phyloP scores from a whole-genome alignment of 1,284 basidiomycete genomes.

The Cutaneotrichosporon dermatis region DNA sequence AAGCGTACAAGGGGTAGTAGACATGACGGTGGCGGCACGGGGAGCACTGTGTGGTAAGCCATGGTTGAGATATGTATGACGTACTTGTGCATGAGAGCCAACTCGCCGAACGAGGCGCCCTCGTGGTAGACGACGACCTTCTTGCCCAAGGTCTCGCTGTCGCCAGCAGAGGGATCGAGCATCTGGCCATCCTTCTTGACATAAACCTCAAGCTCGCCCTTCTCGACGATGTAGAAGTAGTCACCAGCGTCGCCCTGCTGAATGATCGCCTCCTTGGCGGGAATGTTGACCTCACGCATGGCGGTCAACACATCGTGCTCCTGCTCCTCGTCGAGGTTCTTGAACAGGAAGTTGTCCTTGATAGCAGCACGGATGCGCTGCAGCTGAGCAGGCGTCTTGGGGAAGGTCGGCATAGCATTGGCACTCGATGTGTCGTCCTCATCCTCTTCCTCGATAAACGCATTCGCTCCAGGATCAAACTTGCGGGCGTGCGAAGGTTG shows the following conservation, averaged over 20 bases:
- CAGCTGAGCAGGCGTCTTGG: conserved; percentile 80
- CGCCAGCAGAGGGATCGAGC: conserved; percentile 56
- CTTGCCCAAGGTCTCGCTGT: conserved; percentile 57
- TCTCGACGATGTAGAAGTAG: conserved; percentile 96
- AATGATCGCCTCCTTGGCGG: conserved; percentile 77
- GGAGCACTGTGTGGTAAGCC: conserved; percentile 57
- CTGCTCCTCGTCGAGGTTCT: conserved; percentile 94
- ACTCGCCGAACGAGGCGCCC: conserved; percentile 88
- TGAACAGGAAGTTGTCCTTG: conserved; percentile 86
- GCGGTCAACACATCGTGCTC: conserved; percentile 86
- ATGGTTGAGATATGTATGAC: conserved; percentile 13
- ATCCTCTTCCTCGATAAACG: conserved; percentile 40
- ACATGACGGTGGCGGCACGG: conserved; percentile 87
- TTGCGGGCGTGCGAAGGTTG: conserved; percentile 61
- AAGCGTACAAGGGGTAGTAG: conserved; percentile 75
- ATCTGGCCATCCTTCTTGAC: conserved; percentile 56
- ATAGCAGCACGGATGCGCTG: conserved; percentile 82
- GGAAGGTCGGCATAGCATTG: conserved; percentile 59
- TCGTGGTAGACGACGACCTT: conserved; percentile 80
- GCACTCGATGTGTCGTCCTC: conserved; percentile 39
- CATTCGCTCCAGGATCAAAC: conserved; percentile 25
- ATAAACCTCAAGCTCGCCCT: conserved; percentile 80
- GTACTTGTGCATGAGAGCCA: conserved; percentile 92
- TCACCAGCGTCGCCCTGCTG: conserved; percentile 95
- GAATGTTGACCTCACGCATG: conserved; percentile 83